Evolutionary conservation across 78 protist species (phyloP).

Genomic region (Creolimax fragrantissima): DNA sequence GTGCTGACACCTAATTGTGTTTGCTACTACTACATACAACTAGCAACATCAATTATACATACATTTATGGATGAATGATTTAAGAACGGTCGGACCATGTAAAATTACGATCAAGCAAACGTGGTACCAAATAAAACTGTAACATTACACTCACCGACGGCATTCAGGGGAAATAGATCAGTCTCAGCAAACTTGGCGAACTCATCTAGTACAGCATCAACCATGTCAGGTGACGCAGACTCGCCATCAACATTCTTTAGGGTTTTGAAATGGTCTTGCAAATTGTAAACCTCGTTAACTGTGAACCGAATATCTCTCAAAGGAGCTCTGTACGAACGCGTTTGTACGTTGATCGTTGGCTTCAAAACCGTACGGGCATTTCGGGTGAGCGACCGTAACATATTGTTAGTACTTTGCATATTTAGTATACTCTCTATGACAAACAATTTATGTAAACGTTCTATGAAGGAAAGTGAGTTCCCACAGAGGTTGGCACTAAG

Average conservation of each 20-base stretch:
- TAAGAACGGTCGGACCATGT: too few relatives aligned
- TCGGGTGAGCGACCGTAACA: not conserved
- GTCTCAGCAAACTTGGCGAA: not conserved
- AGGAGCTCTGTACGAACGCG: slow-evolving; percentile 16
- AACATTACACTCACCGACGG: not conserved
- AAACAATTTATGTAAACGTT: not conserved
- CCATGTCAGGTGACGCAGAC: not conserved
- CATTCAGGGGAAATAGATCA: not conserved
- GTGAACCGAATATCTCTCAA: slow-evolving; percentile 8
- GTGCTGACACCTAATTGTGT: too few relatives aligned
- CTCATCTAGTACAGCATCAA: not conserved
- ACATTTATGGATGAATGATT: too few relatives aligned
- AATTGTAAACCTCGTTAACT: not conserved
- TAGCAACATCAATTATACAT: too few relatives aligned
- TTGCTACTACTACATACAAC: too few relatives aligned
- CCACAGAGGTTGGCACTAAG: not conserved
- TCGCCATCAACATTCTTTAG: not conserved
- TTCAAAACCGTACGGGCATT: not conserved
- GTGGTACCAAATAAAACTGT: not conserved
- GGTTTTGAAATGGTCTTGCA: not conserved
- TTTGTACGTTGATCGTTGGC: not conserved
- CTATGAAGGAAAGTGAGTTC: not conserved
- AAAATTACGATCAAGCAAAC: not conserved
- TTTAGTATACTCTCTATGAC: not conserved
- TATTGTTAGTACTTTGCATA: not conserved